Evolutionary conservation across 345 rosid species (phyloP), one percentile per base, ranked within the genome.

Genomic region (Lepidium africanum): DNA sequence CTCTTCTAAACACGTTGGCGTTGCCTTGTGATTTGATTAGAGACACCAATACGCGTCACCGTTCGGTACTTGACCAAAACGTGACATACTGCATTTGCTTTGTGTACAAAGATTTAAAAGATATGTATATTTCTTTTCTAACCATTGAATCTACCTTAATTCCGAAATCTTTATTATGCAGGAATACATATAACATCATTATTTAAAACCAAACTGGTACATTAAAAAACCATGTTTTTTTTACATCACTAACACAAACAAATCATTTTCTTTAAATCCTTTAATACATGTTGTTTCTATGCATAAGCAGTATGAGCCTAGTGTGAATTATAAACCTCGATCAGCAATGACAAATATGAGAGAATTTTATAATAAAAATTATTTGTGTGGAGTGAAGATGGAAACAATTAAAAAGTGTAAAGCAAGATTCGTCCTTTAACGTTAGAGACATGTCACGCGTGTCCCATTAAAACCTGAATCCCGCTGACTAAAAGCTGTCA

Each of bases 391-490:
- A 39, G 3, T 25, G 30, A 27, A 59, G 15, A 48, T 11, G 2
- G 5, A 36, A 71, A 71, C 57, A 63, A 10, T 45, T 10, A 37
- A 10, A 73, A 65, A 59, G 60, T 65, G 54, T 55, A 0, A 17
- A 19, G 3, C 5, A 42, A 41, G 62, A 59, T 59, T 65, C 67
- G 67, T 65, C 41, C 10, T 73, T 59, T 58, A 40, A 17, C 21
- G 14, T 42, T 23, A 35, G 60, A 35, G 72, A 73, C 57, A 67
- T 52, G 68, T 43, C 68, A 74, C 7, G 67, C 68, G 45, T 67
- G 77, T 67, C 68, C 62, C 63, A 45, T 43, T 66, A 35, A 41
- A 49, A 73, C 52, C 61, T 42, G 30, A 51, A 50, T 73, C 72
- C 56, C 72, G 59, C 77, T 74, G 35, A 58, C 37, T 46, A 74